Evolutionary conservation across 2,329 filamentous ascomycete species (phyloP).

Genomic region (Neonectria coccinea): DNA sequence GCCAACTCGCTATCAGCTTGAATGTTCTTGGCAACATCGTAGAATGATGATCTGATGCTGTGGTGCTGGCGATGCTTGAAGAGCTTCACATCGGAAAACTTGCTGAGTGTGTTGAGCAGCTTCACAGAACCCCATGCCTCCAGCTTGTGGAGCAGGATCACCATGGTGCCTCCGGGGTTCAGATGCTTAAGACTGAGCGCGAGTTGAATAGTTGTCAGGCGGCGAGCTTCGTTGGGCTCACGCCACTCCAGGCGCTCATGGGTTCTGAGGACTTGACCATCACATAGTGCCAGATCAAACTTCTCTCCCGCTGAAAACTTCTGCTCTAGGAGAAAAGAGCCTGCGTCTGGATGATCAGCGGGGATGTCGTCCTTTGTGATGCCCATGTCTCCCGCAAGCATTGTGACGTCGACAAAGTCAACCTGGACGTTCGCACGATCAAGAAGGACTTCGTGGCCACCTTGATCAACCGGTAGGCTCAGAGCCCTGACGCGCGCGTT

Average conservation of each 20-base stretch:
- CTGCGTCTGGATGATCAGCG: constrained; percentile 30
- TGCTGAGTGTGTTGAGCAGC: constrained; percentile 53
- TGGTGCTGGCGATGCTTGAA: constrained; percentile 60
- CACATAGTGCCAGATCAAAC: constrained; percentile 61
- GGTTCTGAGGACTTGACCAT: constrained; percentile 59
- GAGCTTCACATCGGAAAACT: constrained; percentile 53
- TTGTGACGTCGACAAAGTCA: constrained; percentile 60
- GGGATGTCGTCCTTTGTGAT: constrained; percentile 46
- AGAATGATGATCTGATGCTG: constrained; percentile 62
- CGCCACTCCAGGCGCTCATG: constrained; percentile 51
- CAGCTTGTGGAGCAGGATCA: constrained; percentile 63
- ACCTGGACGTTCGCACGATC: constrained; percentile 11
- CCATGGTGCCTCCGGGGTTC: constrained; percentile 59
- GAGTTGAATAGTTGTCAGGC: constrained; percentile 55
- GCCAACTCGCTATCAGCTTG: constrained; percentile 49
- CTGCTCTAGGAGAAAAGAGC: constrained; percentile 34
- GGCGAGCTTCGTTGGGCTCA: constrained; percentile 49
- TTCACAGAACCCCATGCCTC: constrained; percentile 55
- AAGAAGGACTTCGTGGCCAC: constrained; percentile 56
- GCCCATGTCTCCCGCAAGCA: constrained; percentile 61
- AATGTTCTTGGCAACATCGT: constrained; percentile 61
- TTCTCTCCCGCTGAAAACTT: constrained; percentile 1
- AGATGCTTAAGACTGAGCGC: constrained; percentile 60
- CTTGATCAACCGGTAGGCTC: constrained; percentile 53
- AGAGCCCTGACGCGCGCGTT: constrained; percentile 50